Percentiles rank a stretch among this genome's conserved stretches.
These are phyloP conservation scores for Eutypella sp. DNA, from an alignment of 2,329 filamentous ascomycete genomes.

Conservation along the genomic window DNA sequence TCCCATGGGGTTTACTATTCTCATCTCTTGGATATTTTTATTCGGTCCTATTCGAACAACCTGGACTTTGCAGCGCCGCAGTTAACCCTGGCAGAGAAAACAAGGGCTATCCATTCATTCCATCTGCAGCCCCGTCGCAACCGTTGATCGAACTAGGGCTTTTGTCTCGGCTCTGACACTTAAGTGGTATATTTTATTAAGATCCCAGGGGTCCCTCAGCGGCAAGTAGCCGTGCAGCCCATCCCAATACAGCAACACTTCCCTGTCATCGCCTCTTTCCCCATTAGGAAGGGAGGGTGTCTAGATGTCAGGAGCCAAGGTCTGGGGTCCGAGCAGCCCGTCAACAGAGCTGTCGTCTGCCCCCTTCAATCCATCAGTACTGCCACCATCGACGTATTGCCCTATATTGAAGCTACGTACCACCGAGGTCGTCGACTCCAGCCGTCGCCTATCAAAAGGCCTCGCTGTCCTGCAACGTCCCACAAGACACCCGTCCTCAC, in stretches of 20 bases:
- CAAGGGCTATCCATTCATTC: not conserved
- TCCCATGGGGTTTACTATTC: not conserved
- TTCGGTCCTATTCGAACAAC: not conserved
- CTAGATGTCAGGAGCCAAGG: not conserved
- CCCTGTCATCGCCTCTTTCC: not conserved
- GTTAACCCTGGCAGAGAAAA: not conserved
- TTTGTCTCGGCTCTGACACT: not conserved
- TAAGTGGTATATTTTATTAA: not conserved
- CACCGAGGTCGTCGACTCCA: slow-evolving; percentile 13
- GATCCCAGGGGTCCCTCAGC: not conserved
- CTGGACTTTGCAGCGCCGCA: not conserved
- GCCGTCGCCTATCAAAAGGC: slow-evolving; percentile 19
- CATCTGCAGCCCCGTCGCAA: not conserved
- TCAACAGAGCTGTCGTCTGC: not conserved
- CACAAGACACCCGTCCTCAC: slow-evolving; percentile 23
- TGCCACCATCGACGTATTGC: not conserved
- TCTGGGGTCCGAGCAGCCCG: not conserved
- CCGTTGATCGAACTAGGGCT: not conserved
- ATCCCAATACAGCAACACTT: not conserved
- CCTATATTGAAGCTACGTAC: not conserved
- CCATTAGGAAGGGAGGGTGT: not conserved
- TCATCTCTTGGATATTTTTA: not conserved
- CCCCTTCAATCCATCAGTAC: not conserved
- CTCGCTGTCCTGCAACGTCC: slow-evolving; percentile 20
- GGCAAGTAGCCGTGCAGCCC: not conserved